Evolutionary conservation across 1,139 yeast genomes (phyloP).

Genomic region (Candida sp.): DNA sequence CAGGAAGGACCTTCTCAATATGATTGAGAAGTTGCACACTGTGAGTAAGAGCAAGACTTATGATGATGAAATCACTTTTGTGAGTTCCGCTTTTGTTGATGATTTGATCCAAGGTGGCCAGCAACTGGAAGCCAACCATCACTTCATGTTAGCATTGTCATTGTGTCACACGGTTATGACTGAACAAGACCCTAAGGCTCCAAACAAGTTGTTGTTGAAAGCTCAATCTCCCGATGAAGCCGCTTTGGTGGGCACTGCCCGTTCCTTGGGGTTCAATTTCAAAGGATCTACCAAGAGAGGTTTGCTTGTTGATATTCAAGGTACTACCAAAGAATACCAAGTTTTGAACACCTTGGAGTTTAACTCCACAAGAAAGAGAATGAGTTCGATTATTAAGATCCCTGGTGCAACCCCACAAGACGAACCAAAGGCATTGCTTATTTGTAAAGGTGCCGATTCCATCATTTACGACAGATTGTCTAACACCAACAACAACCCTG

Average conservation of each 20-base stretch:
- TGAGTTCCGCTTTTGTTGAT: conserved; percentile 48
- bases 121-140: conserved; percentile 46
- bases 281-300: conserved; percentile 51
- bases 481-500: conserved; percentile 30
- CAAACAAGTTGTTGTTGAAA: conserved; percentile 43
- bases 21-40: conserved; percentile 34
- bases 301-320: conserved; percentile 45
- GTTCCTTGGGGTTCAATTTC: conserved; percentile 57
- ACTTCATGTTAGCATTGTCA: conserved; percentile 57
- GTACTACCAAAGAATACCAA: conserved; percentile 48
- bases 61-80: conserved; percentile 50
- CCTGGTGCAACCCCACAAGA: conserved; percentile 39
- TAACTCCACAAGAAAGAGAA: conserved; percentile 63
- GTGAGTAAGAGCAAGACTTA: conserved; percentile 27
- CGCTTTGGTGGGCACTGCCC: conserved; percentile 64
- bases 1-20: conserved; percentile 36
- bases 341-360: conserved; percentile 57
- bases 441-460: conserved; percentile 56
- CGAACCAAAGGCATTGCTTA: conserved; percentile 43
- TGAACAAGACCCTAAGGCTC: conserved; percentile 46
- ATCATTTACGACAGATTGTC: conserved; percentile 48
- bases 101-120: conserved; percentile 36
- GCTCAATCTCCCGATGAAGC: conserved; percentile 73
- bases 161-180: conserved; percentile 65
- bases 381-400: conserved; percentile 86